These are phyloP conservation scores for Phanerochaete carnosa DNA, from an alignment of 768 basidiomycete species.

Conservation along the genomic window DNA sequence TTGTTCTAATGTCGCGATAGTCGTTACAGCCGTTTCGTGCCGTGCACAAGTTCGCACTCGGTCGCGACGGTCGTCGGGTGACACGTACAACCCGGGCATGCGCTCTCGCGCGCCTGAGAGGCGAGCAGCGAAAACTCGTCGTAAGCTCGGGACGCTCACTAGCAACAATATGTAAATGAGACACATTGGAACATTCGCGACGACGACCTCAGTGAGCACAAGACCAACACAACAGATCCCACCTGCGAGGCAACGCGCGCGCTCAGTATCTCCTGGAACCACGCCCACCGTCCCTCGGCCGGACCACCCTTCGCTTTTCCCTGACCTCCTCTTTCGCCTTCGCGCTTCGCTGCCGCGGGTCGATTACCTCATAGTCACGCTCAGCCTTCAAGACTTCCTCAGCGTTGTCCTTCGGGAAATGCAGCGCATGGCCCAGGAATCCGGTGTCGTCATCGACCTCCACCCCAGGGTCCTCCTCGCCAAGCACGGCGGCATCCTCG, in stretches of 20 bases:
- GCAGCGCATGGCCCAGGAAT: conserved; percentile 69
- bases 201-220: background rate
- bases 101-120: background rate
- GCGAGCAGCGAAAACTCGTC: background rate
- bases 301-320: conserved; percentile 49
- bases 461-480: conserved; percentile 48
- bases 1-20: background rate
- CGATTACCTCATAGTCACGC: conserved; percentile 87
- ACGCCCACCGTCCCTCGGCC: conserved; percentile 22
- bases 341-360: conserved; percentile 71
- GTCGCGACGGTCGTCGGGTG: background rate
- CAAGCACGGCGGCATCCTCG: conserved; percentile 17
- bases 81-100: background rate
- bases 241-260: background rate
- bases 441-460: conserved; percentile 78
- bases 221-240: background rate
- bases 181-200: background rate
- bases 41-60: background rate
- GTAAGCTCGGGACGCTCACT: background rate
- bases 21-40: background rate
- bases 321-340: conserved; percentile 76
- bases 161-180: background rate
- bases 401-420: conserved; percentile 75
- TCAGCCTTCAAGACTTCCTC: conserved; percentile 78
- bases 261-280: conserved; percentile 19